A percentile compares a stretch with the other conserved stretches of the same genome.
Evolutionary conservation across 2,329 filamentous ascomycete species (phyloP).

Genomic region (Pyrenophora seminiperda): DNA sequence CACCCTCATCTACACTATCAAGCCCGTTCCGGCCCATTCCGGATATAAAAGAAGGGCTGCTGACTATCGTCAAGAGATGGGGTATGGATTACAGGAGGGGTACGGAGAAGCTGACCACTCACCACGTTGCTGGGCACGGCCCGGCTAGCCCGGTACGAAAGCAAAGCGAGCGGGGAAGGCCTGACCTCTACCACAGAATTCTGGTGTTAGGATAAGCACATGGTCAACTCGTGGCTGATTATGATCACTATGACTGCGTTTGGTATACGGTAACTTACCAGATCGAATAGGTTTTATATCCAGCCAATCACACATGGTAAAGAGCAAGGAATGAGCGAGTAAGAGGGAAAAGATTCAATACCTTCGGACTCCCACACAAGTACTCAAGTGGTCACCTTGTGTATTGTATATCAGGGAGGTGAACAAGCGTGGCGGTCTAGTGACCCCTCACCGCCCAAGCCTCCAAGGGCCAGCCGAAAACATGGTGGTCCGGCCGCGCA

Average conservation of each 20-base stretch:
- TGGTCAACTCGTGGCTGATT: too few species aligned
- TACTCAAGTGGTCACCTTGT: too few species aligned
- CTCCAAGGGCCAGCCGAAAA: too few species aligned
- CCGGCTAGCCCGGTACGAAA: background rate
- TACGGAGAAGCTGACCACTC: background rate
- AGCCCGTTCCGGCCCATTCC: background rate
- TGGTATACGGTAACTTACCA: background rate
- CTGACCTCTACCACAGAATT: background rate
- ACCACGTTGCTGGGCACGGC: background rate
- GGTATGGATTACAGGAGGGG: background rate
- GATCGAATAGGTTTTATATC: background rate
- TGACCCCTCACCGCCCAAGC: too few species aligned
- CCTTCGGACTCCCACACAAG: background rate
- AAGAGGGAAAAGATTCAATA: background rate
- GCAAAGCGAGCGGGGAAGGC: conserved; percentile 5
- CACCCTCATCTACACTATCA: background rate
- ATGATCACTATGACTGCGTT: background rate
- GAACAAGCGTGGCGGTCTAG: too few species aligned
- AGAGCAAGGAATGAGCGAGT: background rate
- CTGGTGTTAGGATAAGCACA: background rate
- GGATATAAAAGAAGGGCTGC: background rate
- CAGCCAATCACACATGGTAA: background rate
- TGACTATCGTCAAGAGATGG: background rate
- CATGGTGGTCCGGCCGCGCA: too few species aligned
- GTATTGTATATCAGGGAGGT: too few species aligned